Percentiles rank a stretch among this genome's conserved stretches.
Evolutionary conservation across 495 filamentous ascomycete genomes (phyloP).

Genomic region (Aspergillus kassunensis): DNA sequence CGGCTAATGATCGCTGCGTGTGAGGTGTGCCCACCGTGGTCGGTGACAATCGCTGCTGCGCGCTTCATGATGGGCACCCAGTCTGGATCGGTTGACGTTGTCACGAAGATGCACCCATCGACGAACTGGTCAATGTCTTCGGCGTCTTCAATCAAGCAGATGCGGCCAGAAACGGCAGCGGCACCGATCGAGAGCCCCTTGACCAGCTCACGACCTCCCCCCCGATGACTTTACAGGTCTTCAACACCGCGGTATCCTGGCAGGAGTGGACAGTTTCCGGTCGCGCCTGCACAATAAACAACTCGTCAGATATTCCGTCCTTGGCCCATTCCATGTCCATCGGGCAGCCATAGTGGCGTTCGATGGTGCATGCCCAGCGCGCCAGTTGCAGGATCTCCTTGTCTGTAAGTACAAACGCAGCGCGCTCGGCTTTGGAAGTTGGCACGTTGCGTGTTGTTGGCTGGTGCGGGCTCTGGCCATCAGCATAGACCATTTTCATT

Average conservation of each 20-base stretch:
- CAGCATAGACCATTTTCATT: slow-evolving; percentile 19
- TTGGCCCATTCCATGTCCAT: slow-evolving; percentile 42
- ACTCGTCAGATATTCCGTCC: slow-evolving; percentile 28
- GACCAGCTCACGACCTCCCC: slow-evolving; percentile 22
- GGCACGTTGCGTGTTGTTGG: slow-evolving; percentile 28
- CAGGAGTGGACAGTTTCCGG: slow-evolving; percentile 36
- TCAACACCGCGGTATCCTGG: slow-evolving; percentile 20
- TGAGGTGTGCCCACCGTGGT: slow-evolving; percentile 38
- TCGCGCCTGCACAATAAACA: slow-evolving; percentile 37
- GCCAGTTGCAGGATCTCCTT: slow-evolving; percentile 31
- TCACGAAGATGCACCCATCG: slow-evolving; percentile 29
- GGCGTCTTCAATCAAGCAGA: slow-evolving; percentile 29
- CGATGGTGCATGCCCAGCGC: slow-evolving; percentile 34
- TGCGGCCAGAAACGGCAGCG: slow-evolving; percentile 28
- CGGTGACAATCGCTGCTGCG: slow-evolving; percentile 32
- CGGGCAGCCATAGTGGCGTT: slow-evolving; percentile 31
- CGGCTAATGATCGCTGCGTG: slow-evolving; percentile 40
- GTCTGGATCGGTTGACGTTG: slow-evolving; percentile 31
- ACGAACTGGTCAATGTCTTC: slow-evolving; percentile 29
- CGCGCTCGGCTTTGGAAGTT: slow-evolving; percentile 32
- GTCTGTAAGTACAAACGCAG: slow-evolving; percentile 25
- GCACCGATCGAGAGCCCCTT: slow-evolving; percentile 28
- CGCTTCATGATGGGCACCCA: slow-evolving; percentile 39
- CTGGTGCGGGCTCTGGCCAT: neutral
- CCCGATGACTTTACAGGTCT: slow-evolving; percentile 24